Evolutionary conservation across 177 flowering plant genomes (phyloP), one percentile per base, ranked within the genome.

Genomic region (Vitis hybrid): DNA sequence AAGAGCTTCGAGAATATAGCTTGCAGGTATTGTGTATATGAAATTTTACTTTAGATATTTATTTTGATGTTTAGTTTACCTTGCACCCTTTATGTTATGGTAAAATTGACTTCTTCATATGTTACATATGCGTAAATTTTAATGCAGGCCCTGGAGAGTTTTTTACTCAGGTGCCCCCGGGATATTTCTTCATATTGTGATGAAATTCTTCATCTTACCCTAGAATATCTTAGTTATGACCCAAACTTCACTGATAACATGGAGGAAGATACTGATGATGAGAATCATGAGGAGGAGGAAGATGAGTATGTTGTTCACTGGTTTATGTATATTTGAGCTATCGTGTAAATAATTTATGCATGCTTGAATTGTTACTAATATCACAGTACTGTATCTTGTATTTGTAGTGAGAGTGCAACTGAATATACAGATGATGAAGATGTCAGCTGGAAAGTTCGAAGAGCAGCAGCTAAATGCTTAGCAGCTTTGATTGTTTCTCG

Each of bases 401-500:
- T 26, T n/a, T 87, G 76, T 68, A 96, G 99, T 74, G 99, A 88
- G 76, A 94, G 98, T 82, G 97, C 90, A 39, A 82, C 89, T 83
- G 99, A 96, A 75, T 96, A 96, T 80, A 92, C 95, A 57, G 99
- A 94, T 82, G 99, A 96, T 79, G 99, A 96, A 74, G 99, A 96
- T 84, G 84, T 78, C 66, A 94, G 99, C 80, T 96, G 99, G 99
- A 96, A 96, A 76, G 99, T 96, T 68, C 81, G 99, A 78, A 86
- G 99, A 79, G 99, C 99, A 63, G 94, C 98, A 26, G 97, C 99
- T 50, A 96, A 96, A 76, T 96, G 98, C 83, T 83, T 94, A 57
- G 87, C 96, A 16, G 99, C 97, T 7, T 76, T 96, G 65, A 89
- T 96, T 76, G 95, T 96, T 73, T 93, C 99, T 71, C 97, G 99